Percentiles rank a stretch among this genome's conserved stretches.
phyloP scores from a whole-genome alignment of 1,284 basidiomycete genomes.

The Melampsora americana region DNA sequence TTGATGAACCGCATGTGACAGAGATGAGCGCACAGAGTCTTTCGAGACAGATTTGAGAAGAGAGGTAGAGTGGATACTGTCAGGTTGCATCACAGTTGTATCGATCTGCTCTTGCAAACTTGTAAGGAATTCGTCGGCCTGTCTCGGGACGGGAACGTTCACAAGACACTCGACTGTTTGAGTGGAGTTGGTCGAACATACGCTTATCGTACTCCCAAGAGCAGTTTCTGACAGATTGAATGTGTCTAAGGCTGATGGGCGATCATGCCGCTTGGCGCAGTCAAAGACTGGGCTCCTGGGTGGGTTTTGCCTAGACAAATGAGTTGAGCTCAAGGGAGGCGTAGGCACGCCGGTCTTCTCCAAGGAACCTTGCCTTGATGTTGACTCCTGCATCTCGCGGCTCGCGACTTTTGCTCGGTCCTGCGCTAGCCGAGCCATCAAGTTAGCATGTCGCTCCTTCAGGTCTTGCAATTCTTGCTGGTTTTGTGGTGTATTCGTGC shows the following conservation, averaged over 20 bases:
- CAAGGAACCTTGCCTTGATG: neutral
- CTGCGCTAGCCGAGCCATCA: neutral
- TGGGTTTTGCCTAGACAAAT: neutral
- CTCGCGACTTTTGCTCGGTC: neutral
- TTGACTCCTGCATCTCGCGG: neutral
- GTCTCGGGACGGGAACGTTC: neutral
- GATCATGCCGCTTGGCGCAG: neutral
- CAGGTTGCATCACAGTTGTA: neutral
- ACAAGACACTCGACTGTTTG: neutral
- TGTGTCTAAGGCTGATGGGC: neutral
- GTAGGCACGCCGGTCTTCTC: neutral
- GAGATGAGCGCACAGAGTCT: neutral
- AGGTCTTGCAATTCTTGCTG: neutral
- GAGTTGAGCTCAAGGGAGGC: neutral
- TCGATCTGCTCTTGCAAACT: neutral
- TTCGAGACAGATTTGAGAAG: neutral
- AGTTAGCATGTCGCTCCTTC: neutral
- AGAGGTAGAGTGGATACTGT: neutral
- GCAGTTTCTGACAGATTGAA: neutral
- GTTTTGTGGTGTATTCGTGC: neutral
- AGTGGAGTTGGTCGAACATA: neutral
- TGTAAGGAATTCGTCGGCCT: neutral
- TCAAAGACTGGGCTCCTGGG: slow-evolving; percentile 7
- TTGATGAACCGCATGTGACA: neutral
- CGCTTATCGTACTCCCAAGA: neutral